Evolutionary conservation across 768 basidiomycete species (phyloP), one percentile per base, ranked within the genome.

Genomic region (Galerina sulciceps): DNA sequence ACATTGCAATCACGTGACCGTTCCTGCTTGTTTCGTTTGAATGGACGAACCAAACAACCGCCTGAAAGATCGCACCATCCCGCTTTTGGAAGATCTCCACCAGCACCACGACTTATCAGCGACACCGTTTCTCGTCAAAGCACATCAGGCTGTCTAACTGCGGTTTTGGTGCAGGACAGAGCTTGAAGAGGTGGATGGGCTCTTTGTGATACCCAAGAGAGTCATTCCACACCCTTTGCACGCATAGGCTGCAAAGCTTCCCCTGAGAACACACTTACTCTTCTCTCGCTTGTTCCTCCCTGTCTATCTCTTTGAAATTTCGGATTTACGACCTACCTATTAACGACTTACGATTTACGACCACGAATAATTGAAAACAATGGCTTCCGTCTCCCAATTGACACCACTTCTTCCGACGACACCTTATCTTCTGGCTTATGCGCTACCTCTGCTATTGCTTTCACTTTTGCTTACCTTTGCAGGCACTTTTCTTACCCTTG

Each of bases 401-500:
- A 73, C 76, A 47, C 65, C 71, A 23, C 73, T 88, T 23, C 71
- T 89, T 6, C 72, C 80, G 42, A 75, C 82, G 9, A 75, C 79
- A 18, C 68, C 83, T 4, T 84, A 82, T 65, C 69, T 78, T 22
- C 78, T 89, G 31, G 80, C 80, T 40, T 89, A 89, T 67, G 65
- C 81, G 34, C 65, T 89, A 23, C 87, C 87, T 50, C 75, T 91
- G n/a, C 75, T 90, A 34, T 68, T 85, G 3, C 58, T 85, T 5
- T 89, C 88, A 10, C 50, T 86, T 40, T 59, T 84, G 20, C 74
- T 87, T 37, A 83, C 82, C 6, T 86, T 89, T 66, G 76, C 86
- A n/a, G 88, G 89, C n/a, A 79, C 87, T 2, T 90, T 91, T 69
- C 75, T 90, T 18, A 89, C 82, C 15, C 80, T 91, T 48, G 88